Conservation (phyloP, 2,329 filamentous ascomycete species). For the Didymella exigua region DNA sequence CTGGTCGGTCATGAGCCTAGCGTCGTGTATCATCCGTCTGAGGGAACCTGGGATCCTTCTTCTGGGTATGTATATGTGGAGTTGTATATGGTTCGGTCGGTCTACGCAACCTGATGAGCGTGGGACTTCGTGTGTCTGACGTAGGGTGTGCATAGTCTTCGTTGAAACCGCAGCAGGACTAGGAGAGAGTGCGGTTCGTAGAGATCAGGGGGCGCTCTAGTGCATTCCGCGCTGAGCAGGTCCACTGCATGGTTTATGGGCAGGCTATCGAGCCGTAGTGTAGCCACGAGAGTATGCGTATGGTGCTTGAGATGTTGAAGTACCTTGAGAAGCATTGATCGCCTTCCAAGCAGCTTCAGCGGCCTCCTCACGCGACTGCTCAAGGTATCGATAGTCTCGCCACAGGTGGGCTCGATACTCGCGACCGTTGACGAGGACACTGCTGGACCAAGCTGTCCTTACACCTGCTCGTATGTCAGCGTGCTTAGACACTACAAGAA, state of each 20-base stretch:
- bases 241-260: not conserved
- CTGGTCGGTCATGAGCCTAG: not conserved
- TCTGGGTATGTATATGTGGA: not conserved
- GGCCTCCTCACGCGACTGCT: constrained; percentile 46
- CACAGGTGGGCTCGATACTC: constrained; percentile 44
- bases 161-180: not conserved
- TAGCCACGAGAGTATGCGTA: constrained; percentile 30
- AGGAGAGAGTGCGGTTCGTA: not conserved
- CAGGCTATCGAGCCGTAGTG: constrained; percentile 27
- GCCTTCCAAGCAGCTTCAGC: constrained; percentile 45
- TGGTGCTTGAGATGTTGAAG: constrained; percentile 22
- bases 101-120: not conserved
- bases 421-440: constrained; percentile 43
- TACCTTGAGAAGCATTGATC: constrained; percentile 19
- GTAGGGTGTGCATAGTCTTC: not conserved
- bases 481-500: not conserved
- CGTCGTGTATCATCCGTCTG: not conserved
- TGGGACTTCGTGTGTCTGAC: not conserved
- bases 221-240: not conserved
- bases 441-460: constrained; percentile 45
- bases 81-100: not conserved
- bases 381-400: constrained; percentile 46
- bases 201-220: not conserved
- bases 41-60: not conserved
- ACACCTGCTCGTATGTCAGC: constrained; percentile 36